Evolutionary conservation across 1,284 basidiomycete genomes (phyloP).

Genomic region (Cutaneotrichosporon mucoides): DNA sequence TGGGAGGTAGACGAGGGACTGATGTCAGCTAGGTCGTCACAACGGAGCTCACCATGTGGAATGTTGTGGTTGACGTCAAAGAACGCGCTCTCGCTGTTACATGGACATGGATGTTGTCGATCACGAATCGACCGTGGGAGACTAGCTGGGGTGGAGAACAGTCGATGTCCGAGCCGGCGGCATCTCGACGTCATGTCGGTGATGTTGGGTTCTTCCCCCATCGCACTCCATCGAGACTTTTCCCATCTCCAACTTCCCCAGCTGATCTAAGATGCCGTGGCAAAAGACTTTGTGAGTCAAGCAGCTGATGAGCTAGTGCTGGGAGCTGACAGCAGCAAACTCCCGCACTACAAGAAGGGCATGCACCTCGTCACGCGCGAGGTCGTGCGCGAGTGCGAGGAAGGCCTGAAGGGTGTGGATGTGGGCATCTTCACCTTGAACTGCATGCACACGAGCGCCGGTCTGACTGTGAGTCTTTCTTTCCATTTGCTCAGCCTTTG

Average conservation of each 20-base stretch:
- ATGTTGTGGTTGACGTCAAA: constrained; percentile 1
- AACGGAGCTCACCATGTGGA: constrained; percentile 5
- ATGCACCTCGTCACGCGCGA: constrained; percentile 86
- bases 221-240: not conserved
- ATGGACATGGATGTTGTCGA: not conserved
- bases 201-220: no score
- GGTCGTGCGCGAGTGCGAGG: constrained; percentile 64
- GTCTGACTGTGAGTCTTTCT: constrained; percentile 68
- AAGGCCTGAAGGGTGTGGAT: constrained; percentile 68
- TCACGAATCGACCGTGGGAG: not conserved
- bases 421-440: constrained; percentile 54
- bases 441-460: constrained; percentile 87
- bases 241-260: not conserved
- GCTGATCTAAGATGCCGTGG: constrained; percentile 66
- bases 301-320: constrained; percentile 1
- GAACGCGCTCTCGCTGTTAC: not conserved
- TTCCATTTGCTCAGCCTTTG: no score
- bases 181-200: no score
- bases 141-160: not conserved
- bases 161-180: no score
- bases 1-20: constrained; percentile 41
- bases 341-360: constrained; percentile 49
- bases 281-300: constrained; percentile 69
- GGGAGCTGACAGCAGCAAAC: constrained; percentile 27
- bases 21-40: constrained; percentile 2